Evolutionary conservation across 2,329 filamentous ascomycete species (phyloP), one percentile per base, ranked within the genome.

Genomic region (Fusarium lyarnte): DNA sequence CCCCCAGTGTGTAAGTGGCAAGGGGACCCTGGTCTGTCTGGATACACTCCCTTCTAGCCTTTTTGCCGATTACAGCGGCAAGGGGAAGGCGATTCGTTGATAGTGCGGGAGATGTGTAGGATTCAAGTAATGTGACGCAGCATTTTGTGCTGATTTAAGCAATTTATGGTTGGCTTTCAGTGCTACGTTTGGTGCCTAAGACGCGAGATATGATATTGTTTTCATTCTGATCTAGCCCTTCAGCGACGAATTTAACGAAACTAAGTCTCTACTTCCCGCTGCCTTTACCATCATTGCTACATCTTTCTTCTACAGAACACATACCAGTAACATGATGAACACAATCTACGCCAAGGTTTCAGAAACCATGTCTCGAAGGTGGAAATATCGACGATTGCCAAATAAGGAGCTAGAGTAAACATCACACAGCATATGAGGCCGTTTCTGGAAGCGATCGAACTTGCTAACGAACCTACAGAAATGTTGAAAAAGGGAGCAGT

Each of bases 401-500:
- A 51, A 16, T 25, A 17, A 36, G 9, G 47, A 51, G n/a, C 47
- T 5, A 36, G 12, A 21, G 47, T 36, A 21, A 35, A 8, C 14
- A 6, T 16, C n/a, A 11, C 31, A 23, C 10, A 8, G 1, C 16
- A 19, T 3, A 10, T 5, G 12, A 21, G 12, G 9, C 12, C 19
- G 13, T 5, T 23, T 9, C 19, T 12, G 6, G 8, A 10, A 35
- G 4, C n/a, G n/a, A n/a, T n/a, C 2, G 14, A 13, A 14, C 8
- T 25, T 25, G n/a, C 31, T 51, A 36, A 51, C 7, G 2, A 21
- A 3, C 13, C 5, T 4, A 6, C n/a, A 51, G 47, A 11, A 12
- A 21, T 2, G 6, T 6, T 4, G 12, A 36, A 11, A 21, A 25
- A 2, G 3, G 25, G 11, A 51, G 9, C 0, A 2, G 17, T 8